These are phyloP conservation scores for Papiliotrema fonsecae DNA, from an alignment of 1,284 basidiomycete genomes.

Conservation along the genomic window DNA sequence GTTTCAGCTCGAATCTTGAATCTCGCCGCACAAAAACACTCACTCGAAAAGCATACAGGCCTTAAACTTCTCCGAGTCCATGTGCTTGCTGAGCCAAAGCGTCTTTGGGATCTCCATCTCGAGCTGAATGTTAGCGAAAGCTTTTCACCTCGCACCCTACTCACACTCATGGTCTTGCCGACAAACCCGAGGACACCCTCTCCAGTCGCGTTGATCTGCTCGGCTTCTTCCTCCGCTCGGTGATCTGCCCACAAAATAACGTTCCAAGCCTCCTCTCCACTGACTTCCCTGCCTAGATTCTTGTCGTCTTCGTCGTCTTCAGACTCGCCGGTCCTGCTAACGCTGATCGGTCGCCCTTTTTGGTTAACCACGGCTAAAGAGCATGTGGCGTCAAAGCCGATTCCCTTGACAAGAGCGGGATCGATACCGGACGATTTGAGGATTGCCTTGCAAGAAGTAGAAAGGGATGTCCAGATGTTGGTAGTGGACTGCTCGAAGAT, in stretches of 20 bases:
- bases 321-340: constrained; percentile 55
- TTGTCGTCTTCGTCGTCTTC: constrained; percentile 28
- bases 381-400: constrained; percentile 97
- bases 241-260: constrained; percentile 87
- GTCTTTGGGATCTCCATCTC: constrained; percentile 98
- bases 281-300: constrained; percentile 51
- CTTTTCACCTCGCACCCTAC: constrained; percentile 34
- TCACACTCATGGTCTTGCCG: constrained; percentile 90
- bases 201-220: constrained; percentile 78
- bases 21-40: too few species aligned
- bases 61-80: constrained; percentile 69
- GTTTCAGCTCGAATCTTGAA: too few species aligned
- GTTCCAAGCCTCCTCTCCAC: constrained; percentile 66
- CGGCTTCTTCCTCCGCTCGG: constrained; percentile 85
- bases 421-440: constrained; percentile 59
- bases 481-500: constrained; percentile 79
- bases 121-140: constrained; percentile 54
- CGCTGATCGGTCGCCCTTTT: constrained; percentile 68
- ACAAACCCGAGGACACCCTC: constrained; percentile 89
- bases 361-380: constrained; percentile 82
- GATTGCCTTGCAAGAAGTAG: constrained; percentile 64
- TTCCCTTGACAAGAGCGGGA: constrained; percentile 68
- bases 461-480: constrained; percentile 81
- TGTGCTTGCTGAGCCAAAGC: constrained; percentile 89
- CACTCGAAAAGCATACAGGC: constrained; percentile 87